Conservation (phyloP, 495 filamentous ascomycete genomes). For the Penicillium argentinense region DNA sequence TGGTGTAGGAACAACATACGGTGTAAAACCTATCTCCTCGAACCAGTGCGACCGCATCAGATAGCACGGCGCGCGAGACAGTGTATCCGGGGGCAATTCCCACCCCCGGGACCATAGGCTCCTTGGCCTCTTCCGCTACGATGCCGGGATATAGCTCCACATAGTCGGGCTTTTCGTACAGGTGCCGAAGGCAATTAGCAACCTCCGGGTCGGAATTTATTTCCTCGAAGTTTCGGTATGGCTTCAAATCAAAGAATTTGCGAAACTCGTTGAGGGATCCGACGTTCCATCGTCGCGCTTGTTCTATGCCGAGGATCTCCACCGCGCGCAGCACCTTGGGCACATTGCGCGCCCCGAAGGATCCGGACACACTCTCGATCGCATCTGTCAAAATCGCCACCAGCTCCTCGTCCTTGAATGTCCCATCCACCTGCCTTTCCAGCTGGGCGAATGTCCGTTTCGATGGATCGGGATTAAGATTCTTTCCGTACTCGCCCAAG, state of each 20-base stretch:
- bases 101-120: slow-evolving; percentile 53
- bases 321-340: slow-evolving; percentile 57
- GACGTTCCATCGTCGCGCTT: slow-evolving; percentile 60
- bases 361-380: slow-evolving; percentile 58
- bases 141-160: slow-evolving; percentile 66
- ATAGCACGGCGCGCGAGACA: slow-evolving; percentile 52
- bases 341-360: slow-evolving; percentile 59
- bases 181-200: slow-evolving; percentile 47
- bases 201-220: slow-evolving; percentile 59
- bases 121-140: slow-evolving; percentile 53
- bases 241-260: slow-evolving; percentile 58
- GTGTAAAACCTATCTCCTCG: slow-evolving; percentile 55
- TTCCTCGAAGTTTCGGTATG: slow-evolving; percentile 59
- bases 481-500: slow-evolving; percentile 49
- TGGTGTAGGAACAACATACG: too few relatives aligned
- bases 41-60: slow-evolving; percentile 53
- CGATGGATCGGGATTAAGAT: slow-evolving; percentile 47
- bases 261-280: slow-evolving; percentile 64
- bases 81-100: slow-evolving; percentile 59
- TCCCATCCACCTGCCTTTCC: slow-evolving; percentile 54
- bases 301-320: slow-evolving; percentile 61
- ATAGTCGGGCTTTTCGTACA: slow-evolving; percentile 61
- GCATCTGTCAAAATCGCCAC: slow-evolving; percentile 58
- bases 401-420: slow-evolving; percentile 60
- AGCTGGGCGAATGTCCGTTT: slow-evolving; percentile 60